These are phyloP conservation scores for Gonapodya prolifera DNA, from an alignment of 192 early-diverging fungal genomes.

Conservation along the genomic window DNA sequence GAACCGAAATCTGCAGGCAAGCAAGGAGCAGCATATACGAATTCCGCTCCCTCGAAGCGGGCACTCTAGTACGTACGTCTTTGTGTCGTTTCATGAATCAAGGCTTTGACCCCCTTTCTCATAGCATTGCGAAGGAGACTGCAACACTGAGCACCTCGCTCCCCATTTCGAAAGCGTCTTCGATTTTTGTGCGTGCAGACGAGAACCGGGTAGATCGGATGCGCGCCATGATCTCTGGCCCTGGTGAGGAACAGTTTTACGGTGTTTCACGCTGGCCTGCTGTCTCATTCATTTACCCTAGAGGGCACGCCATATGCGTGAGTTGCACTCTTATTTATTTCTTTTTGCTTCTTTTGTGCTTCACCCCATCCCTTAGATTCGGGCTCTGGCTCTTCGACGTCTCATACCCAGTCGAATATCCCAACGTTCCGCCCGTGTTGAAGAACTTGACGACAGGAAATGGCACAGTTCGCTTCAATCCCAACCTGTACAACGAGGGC, in stretches of 20 bases:
- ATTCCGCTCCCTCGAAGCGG: neutral
- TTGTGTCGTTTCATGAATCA: neutral
- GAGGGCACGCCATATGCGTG: neutral
- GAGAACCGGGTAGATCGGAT: neutral
- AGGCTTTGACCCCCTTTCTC: no score
- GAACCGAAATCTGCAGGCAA: neutral
- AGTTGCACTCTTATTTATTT: neutral
- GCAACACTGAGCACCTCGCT: neutral
- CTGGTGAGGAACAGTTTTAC: no score
- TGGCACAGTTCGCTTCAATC: neutral
- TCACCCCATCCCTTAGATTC: neutral
- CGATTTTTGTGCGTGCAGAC: neutral
- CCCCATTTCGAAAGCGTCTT: neutral
- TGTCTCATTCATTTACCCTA: no score
- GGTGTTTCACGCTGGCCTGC: no score
- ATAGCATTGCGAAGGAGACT: neutral
- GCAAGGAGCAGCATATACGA: neutral
- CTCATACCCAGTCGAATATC: neutral
- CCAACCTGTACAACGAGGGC: neutral
- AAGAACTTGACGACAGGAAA: neutral
- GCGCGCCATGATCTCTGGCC: neutral
- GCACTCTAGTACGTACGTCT: neutral
- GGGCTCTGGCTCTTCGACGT: neutral
- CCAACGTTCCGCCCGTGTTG: neutral
- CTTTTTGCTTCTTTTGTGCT: neutral